Evolutionary conservation across 306 rosid genomes (phyloP).

Genomic region (Prunus salicina): DNA sequence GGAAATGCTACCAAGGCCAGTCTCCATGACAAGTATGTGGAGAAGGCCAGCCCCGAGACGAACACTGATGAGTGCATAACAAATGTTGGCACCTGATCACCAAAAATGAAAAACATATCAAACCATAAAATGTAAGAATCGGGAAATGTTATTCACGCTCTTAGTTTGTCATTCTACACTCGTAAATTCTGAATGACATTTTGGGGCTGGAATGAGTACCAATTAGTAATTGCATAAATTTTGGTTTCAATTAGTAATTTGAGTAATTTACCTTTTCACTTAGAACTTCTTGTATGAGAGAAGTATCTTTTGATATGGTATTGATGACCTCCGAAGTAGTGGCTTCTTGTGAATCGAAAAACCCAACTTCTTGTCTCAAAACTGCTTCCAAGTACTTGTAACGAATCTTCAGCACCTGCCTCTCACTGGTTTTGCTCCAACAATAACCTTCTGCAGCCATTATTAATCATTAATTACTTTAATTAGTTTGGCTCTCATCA

Average conservation of each 20-base stretch:
- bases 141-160: neutral
- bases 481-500: neutral
- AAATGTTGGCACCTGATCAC: conserved; percentile 72
- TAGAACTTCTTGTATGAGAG: conserved; percentile 82
- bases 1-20: conserved; percentile 77
- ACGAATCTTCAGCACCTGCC: conserved; percentile 78
- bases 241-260: neutral
- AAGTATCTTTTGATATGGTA: conserved; percentile 83
- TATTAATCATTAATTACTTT: neutral
- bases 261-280: conserved; percentile 72
- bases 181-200: neutral
- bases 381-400: conserved; percentile 90
- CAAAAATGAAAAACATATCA: neutral
- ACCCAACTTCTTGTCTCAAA: conserved; percentile 86
- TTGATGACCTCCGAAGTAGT: conserved; percentile 79
- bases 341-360: conserved; percentile 84
- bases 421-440: conserved; percentile 97
- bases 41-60: conserved; percentile 69
- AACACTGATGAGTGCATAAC: conserved; percentile 85
- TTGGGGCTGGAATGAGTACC: neutral
- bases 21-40: conserved; percentile 83
- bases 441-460: conserved; percentile 80
- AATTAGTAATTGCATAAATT: neutral
- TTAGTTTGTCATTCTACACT: no score
- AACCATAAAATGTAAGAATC: neutral